Evolutionary conservation across 2,329 filamentous ascomycete species (phyloP).

Genomic region (Piedraia hortae): DNA sequence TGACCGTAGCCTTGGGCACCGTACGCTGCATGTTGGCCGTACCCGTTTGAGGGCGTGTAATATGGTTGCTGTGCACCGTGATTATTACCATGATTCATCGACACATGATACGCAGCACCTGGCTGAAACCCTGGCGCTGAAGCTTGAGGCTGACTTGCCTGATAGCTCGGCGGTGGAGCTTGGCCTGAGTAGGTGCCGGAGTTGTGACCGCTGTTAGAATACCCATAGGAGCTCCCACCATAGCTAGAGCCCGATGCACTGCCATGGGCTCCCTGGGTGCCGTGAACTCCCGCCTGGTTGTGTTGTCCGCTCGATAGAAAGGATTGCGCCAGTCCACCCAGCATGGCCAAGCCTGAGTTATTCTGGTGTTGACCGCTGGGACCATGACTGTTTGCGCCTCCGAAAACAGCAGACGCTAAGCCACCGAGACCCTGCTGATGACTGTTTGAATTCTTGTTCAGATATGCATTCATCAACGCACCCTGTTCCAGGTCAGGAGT

Average conservation of each 20-base stretch:
- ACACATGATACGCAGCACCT: too few species aligned
- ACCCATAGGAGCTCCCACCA: slow-evolving; percentile 11
- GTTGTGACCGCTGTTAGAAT: slow-evolving; percentile 12
- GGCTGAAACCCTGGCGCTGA: too few species aligned
- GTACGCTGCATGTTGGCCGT: too few species aligned
- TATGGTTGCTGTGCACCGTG: too few species aligned
- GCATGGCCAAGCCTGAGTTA: slow-evolving; percentile 1
- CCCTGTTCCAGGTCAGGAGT: slow-evolving; percentile 3
- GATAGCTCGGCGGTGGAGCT: too few species aligned
- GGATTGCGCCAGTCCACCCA: slow-evolving; percentile 2
- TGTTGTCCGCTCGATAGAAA: slow-evolving; percentile 1
- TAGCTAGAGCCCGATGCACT: slow-evolving; percentile 10
- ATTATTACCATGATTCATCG: too few species aligned
- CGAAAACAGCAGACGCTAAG: slow-evolving; percentile 2
- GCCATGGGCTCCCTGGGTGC: slow-evolving; percentile 8
- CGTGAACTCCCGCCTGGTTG: slow-evolving; percentile 2
- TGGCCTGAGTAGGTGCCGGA: too few species aligned
- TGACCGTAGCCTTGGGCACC: too few species aligned
- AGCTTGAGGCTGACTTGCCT: too few species aligned
- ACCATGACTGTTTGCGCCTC: slow-evolving; percentile 4
- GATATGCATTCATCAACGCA: slow-evolving; percentile 7
- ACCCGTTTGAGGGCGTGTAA: too few species aligned
- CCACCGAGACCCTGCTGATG: slow-evolving; percentile 3
- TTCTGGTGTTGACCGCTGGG: slow-evolving; percentile 3
- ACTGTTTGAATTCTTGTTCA: slow-evolving; percentile 9